Conservation (phyloP, 2,329 filamentous ascomycete species). For the Geosmithia morbida region DNA sequence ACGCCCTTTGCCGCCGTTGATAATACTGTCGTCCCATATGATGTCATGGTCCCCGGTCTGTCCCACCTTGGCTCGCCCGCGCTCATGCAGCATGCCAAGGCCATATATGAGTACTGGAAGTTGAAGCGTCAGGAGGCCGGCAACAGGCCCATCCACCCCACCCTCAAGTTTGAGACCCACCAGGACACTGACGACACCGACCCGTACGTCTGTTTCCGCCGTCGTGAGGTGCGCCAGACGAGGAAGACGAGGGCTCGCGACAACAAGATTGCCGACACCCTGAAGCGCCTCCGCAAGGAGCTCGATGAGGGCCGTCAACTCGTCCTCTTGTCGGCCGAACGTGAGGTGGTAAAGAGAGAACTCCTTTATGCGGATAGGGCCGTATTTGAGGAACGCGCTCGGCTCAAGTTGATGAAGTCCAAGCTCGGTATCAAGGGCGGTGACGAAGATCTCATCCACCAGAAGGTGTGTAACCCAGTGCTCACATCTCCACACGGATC, state of each 20-base stretch:
- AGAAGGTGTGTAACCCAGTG: constrained; percentile 52
- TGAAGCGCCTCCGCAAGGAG: constrained; percentile 82
- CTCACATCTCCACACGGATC: constrained; percentile 5
- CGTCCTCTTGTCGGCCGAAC: constrained; percentile 60
- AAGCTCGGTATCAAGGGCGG: constrained; percentile 81
- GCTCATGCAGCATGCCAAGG: constrained; percentile 48
- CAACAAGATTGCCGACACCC: constrained; percentile 84
- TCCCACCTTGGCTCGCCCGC: constrained; percentile 33
- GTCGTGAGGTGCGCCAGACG: constrained; percentile 84
- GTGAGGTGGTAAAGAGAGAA: constrained; percentile 69
- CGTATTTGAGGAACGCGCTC: constrained; percentile 70
- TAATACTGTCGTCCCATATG: constrained; percentile 67
- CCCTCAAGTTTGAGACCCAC: constrained; percentile 85
- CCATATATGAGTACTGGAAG: constrained; percentile 87
- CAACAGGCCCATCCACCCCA: constrained; percentile 61
- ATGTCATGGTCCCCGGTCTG: constrained; percentile 59
- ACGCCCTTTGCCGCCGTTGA: constrained; percentile 85
- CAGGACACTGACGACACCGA: constrained; percentile 91
- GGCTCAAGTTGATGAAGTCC: constrained; percentile 78
- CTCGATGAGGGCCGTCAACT: constrained; percentile 78
- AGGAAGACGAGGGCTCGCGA: constrained; percentile 91
- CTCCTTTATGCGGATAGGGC: constrained; percentile 59
- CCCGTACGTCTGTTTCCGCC: constrained; percentile 94
- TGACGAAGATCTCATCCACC: constrained; percentile 88
- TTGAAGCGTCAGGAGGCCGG: constrained; percentile 47